These are phyloP conservation scores for Hypoxylon sp. DNA, from an alignment of 2,329 filamentous ascomycete species.

Conservation along the genomic window DNA sequence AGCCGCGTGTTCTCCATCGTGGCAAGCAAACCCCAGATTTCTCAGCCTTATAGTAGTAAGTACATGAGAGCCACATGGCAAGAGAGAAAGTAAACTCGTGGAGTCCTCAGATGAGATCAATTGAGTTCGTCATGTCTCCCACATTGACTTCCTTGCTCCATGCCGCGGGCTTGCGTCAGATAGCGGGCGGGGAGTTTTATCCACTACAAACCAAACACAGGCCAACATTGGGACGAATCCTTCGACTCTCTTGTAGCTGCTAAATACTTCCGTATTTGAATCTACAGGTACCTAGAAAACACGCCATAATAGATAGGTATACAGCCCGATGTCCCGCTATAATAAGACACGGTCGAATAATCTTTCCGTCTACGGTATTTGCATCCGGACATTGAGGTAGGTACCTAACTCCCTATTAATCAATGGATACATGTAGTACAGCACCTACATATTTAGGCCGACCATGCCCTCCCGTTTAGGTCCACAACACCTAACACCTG, in stretches of 20 bases:
- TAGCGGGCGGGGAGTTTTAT: constrained; percentile 9
- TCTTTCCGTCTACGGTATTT: constrained; percentile 1
- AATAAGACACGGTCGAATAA: constrained; percentile 5
- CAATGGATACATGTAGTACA: not conserved
- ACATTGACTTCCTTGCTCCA: not conserved
- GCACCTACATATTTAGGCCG: not conserved
- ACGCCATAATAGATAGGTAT: not conserved
- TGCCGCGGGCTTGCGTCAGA: constrained; percentile 12
- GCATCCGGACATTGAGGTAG: not conserved
- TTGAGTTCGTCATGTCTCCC: not conserved
- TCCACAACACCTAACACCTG: not conserved
- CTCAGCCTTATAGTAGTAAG: constrained; percentile 37
- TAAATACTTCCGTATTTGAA: constrained; percentile 2
- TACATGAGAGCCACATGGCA: constrained; percentile 39
- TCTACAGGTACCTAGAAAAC: not conserved
- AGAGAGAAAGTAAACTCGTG: constrained; percentile 2
- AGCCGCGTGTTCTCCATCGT: not conserved
- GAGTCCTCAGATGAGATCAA: constrained; percentile 1
- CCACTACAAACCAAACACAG: constrained; percentile 2
- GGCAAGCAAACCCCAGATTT: constrained; percentile 27
- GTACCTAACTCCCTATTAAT: not conserved
- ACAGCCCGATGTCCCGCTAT: constrained; percentile 4
- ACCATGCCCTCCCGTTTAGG: not conserved
- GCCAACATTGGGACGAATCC: constrained; percentile 22
- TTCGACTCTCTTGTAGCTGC: constrained; percentile 20